Evolutionary conservation across 2,329 filamentous ascomycete species (phyloP).

Genomic region (Alternaria triticina): DNA sequence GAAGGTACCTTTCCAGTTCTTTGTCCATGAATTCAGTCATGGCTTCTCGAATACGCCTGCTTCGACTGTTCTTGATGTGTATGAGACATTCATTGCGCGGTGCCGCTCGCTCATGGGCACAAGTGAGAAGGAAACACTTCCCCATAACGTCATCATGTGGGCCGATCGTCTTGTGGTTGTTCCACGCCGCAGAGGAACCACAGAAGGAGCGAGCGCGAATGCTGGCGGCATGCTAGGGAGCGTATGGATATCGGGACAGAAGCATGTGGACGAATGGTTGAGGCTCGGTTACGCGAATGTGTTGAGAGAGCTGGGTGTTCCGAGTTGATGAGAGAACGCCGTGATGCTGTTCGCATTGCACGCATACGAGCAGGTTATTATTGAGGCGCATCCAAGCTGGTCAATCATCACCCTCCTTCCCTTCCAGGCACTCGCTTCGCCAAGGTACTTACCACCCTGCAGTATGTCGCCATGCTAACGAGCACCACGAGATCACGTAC

Average conservation of each 20-base stretch:
- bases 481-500: conserved; percentile 19
- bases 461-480: conserved; percentile 17
- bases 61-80: conserved; percentile 22
- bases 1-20: conserved; percentile 47
- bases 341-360: neutral
- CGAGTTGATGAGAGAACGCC: neutral
- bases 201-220: conserved; percentile 52
- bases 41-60: conserved; percentile 12
- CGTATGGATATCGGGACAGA: conserved; percentile 47
- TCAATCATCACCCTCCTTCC: conserved; percentile 23
- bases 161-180: conserved; percentile 56
- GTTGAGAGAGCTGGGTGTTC: conserved; percentile 47
- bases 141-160: conserved; percentile 57
- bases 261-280: conserved; percentile 49
- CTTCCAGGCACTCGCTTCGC: conserved; percentile 20
- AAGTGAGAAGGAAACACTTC: conserved; percentile 34
- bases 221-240: conserved; percentile 58
- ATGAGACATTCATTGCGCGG: conserved; percentile 24
- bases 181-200: conserved; percentile 48
- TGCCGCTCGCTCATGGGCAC: conserved; percentile 16
- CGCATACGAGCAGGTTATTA: neutral
- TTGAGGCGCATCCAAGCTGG: neutral
- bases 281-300: conserved; percentile 45
- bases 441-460: conserved; percentile 6
- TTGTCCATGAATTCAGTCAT: conserved; percentile 38